These are phyloP conservation scores for Capsicum pubescens DNA, from an alignment of 257 asterid genomes.

Conservation along the genomic window DNA sequence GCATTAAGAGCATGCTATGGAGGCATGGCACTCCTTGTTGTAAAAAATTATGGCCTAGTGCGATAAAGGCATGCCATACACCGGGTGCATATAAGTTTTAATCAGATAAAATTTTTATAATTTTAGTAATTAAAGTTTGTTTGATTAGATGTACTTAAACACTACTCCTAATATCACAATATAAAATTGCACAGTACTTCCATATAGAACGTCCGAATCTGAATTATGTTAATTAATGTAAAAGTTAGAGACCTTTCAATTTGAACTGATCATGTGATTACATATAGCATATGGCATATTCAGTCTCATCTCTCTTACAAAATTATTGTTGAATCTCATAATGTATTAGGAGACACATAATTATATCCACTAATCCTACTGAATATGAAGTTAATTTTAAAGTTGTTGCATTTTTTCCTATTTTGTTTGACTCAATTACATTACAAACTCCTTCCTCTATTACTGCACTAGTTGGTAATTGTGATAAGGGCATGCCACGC, in stretches of 20 bases:
- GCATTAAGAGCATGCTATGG: no score
- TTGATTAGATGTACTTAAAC: neutral
- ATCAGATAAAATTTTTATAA: neutral
- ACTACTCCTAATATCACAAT: neutral
- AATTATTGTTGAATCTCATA: neutral
- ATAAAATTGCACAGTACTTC: neutral
- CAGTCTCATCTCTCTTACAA: neutral
- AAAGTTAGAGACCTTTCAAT: neutral
- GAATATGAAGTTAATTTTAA: neutral
- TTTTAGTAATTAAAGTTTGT: neutral
- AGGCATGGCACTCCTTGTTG: no score
- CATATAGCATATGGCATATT: neutral
- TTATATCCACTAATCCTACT: neutral
- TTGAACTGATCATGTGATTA: neutral
- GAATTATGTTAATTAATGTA: neutral
- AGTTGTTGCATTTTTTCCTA: neutral
- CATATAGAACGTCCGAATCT: no score
- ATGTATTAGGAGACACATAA: neutral
- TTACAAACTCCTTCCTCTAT: no score
- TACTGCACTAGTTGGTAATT: no score
- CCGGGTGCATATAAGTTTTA: no score
- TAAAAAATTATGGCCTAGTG: no score
- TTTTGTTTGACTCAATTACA: neutral
- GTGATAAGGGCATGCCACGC: no score
- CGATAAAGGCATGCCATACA: no score